Conservation (phyloP, 345 rosid genomes). For the Camelina laxa region DNA sequence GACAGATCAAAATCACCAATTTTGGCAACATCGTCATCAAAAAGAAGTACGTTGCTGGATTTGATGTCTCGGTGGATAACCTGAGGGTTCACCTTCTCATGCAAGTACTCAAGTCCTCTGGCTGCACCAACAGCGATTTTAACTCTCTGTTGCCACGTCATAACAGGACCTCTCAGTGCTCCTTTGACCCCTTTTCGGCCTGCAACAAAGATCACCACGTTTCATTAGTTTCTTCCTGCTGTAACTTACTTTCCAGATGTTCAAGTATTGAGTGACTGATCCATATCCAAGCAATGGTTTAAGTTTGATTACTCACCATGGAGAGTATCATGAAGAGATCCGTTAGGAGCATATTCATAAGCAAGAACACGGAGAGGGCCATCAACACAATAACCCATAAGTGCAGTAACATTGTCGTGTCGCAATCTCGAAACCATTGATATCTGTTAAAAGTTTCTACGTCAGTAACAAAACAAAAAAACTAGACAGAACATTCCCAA, state of each 20-base stretch:
- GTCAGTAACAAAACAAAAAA: slow-evolving; percentile 3
- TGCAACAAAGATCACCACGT: slow-evolving; percentile 36
- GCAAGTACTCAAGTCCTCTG: slow-evolving; percentile 92
- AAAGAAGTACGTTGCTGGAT: slow-evolving; percentile 86
- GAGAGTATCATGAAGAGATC: slow-evolving; percentile 86
- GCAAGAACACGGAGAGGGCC: slow-evolving; percentile 83
- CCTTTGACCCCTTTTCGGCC: slow-evolving; percentile 92
- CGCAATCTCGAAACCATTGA: slow-evolving; percentile 84
- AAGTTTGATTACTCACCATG: slow-evolving; percentile 57
- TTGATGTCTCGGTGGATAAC: slow-evolving; percentile 86
- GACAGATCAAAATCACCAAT: slow-evolving; percentile 94
- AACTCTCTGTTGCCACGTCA: slow-evolving; percentile 91
- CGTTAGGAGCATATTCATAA: slow-evolving; percentile 84
- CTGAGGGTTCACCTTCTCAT: slow-evolving; percentile 78
- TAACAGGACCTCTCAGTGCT: slow-evolving; percentile 77
- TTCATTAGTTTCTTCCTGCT: background rate
- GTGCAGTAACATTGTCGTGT: slow-evolving; percentile 71
- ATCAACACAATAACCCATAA: slow-evolving; percentile 82
- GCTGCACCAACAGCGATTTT: slow-evolving; percentile 94
- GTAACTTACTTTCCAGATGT: slow-evolving; percentile 3
- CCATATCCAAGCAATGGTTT: slow-evolving; percentile 8
- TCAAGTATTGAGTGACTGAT: slow-evolving; percentile 7
- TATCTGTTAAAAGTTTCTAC: slow-evolving; percentile 49
- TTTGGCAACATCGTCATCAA: slow-evolving; percentile 83
- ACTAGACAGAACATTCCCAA: slow-evolving; percentile 13